phyloP scores from a whole-genome alignment of 805 yeast species.

The Dipodascus geniculatus region DNA sequence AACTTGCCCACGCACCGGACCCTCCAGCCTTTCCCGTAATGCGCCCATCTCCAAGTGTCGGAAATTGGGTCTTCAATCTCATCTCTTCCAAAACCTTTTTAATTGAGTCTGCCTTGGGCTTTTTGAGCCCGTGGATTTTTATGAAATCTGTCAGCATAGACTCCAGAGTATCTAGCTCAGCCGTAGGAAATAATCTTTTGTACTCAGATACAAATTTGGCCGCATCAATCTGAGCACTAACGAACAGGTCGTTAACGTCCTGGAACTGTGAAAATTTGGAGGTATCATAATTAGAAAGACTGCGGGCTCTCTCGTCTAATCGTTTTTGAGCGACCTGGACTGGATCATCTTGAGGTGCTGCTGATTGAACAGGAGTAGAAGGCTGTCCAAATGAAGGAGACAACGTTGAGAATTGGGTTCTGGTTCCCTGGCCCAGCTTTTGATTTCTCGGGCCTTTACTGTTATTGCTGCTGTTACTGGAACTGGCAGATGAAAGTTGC shows the following conservation, averaged over 20 bases:
- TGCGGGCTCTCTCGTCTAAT: conserved; percentile 76
- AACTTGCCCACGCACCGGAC: neutral
- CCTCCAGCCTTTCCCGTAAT: neutral
- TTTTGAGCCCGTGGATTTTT: conserved; percentile 4
- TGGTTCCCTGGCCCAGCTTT: neutral
- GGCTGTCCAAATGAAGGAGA: neutral
- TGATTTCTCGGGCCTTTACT: neutral
- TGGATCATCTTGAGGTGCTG: conserved; percentile 17
- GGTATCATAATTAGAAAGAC: conserved; percentile 49
- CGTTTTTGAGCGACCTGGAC: conserved; percentile 44
- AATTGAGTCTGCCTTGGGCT: conserved; percentile 6
- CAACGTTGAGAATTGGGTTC: neutral
- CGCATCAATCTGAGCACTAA: conserved; percentile 36
- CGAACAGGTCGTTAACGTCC: conserved; percentile 36
- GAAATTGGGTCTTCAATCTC: neutral
- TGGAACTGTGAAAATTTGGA: conserved; percentile 38
- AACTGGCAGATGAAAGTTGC: conserved; percentile 35
- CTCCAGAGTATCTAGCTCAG: conserved; percentile 13
- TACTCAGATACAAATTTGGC: conserved; percentile 37
- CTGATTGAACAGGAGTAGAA: neutral
- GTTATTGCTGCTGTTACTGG: conserved; percentile 12
- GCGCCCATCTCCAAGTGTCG: neutral
- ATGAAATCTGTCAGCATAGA: conserved; percentile 10
- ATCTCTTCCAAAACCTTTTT: conserved; percentile 5
- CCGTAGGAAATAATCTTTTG: conserved; percentile 34